Evolutionary conservation across 345 rosid species (phyloP).

Genomic region (Populus nigra): DNA sequence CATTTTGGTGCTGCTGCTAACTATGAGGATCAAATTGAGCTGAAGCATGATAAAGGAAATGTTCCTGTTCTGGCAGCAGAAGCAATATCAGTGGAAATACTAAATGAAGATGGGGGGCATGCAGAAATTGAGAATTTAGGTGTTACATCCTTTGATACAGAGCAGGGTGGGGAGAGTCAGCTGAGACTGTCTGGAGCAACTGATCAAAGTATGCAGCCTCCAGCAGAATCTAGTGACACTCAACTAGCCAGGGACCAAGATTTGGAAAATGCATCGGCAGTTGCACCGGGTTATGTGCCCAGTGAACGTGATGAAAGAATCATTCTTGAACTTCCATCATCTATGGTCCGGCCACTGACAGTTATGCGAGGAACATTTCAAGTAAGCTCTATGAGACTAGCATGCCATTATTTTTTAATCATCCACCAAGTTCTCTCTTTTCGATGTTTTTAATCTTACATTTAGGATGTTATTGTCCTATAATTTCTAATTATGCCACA

Average conservation of each 20-base stretch:
- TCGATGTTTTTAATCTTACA: not conserved
- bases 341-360: slow-evolving; percentile 90
- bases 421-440: not conserved
- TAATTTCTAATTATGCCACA: not conserved
- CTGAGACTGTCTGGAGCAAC: slow-evolving; percentile 43
- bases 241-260: slow-evolving; percentile 50
- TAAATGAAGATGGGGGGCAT: slow-evolving; percentile 81
- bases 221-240: slow-evolving; percentile 47
- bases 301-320: slow-evolving; percentile 89
- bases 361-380: slow-evolving; percentile 91
- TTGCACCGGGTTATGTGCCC: slow-evolving; percentile 83
- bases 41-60: slow-evolving; percentile 42
- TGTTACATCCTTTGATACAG: slow-evolving; percentile 41
- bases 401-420: not conserved
- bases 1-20: slow-evolving; percentile 95
- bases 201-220: slow-evolving; percentile 47
- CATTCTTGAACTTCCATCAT: slow-evolving; percentile 83
- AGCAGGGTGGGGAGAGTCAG: slow-evolving; percentile 42
- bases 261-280: slow-evolving; percentile 53
- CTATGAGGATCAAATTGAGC: slow-evolving; percentile 59
- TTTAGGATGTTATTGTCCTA: not conserved
- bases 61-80: slow-evolving; percentile 80
- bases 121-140: slow-evolving; percentile 57
- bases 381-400: slow-evolving; percentile 41
- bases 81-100: slow-evolving; percentile 70